Evolutionary conservation across 2,329 filamentous ascomycete genomes (phyloP).

Genomic region (Neodidymelliopsis sp.): DNA sequence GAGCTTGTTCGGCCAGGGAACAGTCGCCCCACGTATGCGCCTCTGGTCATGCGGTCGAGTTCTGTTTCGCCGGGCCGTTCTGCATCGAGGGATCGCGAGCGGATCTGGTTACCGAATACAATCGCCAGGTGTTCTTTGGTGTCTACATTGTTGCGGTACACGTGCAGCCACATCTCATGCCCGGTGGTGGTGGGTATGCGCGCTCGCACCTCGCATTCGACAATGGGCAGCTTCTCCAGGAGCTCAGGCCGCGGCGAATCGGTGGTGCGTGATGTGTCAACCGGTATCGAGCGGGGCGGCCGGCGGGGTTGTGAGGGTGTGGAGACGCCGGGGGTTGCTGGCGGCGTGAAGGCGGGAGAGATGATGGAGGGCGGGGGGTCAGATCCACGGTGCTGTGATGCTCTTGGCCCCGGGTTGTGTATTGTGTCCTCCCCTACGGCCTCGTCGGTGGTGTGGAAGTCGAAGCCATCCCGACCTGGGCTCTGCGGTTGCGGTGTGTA

Average conservation of each 20-base stretch:
- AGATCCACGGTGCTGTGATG: slow-evolving; percentile 6
- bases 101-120: slow-evolving; percentile 88
- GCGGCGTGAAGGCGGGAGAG: slow-evolving; percentile 56
- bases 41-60: slow-evolving; percentile 89
- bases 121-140: slow-evolving; percentile 97
- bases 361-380: slow-evolving; percentile 53
- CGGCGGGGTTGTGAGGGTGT: slow-evolving; percentile 44
- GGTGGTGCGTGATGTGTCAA: slow-evolving; percentile 47
- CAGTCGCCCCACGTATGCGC: slow-evolving; percentile 87
- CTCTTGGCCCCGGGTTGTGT: neutral
- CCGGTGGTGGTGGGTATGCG: slow-evolving; percentile 92
- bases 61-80: slow-evolving; percentile 80
- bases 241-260: slow-evolving; percentile 70
- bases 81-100: slow-evolving; percentile 74
- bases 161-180: slow-evolving; percentile 94
- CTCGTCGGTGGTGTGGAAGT: slow-evolving; percentile 30
- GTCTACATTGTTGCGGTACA: slow-evolving; percentile 92
- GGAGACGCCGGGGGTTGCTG: slow-evolving; percentile 44
- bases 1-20: slow-evolving; percentile 85
- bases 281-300: slow-evolving; percentile 52
- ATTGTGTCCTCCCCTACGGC: slow-evolving; percentile 12
- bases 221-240: slow-evolving; percentile 77
- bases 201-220: slow-evolving; percentile 93
- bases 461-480: slow-evolving; percentile 50
- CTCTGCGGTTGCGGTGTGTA: slow-evolving; percentile 61